A percentile compares a stretch with the other conserved stretches of the same genome.
Evolutionary conservation across 129 eudicot genomes (phyloP).

Genomic region (Flaveria linearis): DNA sequence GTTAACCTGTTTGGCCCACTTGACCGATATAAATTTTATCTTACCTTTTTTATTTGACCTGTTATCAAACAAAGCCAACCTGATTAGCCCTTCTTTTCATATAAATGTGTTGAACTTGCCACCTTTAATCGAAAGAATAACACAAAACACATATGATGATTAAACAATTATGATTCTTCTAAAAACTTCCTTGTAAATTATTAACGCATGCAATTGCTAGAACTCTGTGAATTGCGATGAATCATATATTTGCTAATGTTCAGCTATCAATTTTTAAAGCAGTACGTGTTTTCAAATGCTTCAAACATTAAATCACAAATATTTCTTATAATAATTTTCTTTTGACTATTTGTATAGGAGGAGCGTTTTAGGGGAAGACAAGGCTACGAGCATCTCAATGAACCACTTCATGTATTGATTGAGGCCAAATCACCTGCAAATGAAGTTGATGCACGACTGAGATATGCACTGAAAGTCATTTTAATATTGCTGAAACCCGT

Average conservation of each 20-base stretch:
- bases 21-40: not conserved
- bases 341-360: constrained; percentile 43
- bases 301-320: not conserved
- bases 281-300: not conserved
- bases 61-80: not conserved
- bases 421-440: constrained; percentile 64
- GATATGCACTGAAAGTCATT: constrained; percentile 56
- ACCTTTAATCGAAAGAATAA: not conserved
- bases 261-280: not conserved
- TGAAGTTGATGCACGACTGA: constrained; percentile 47
- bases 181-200: not conserved
- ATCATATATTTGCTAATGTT: not conserved
- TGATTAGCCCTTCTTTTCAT: not conserved
- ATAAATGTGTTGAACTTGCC: not conserved
- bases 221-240: not conserved
- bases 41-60: not conserved
- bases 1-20: not conserved
- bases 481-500: constrained; percentile 65
- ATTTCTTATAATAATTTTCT: not conserved
- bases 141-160: not conserved
- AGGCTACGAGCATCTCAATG: constrained; percentile 63
- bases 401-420: constrained; percentile 62
- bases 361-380: constrained; percentile 62
- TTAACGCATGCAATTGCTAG: not conserved
- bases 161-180: not conserved